Evolutionary conservation across 257 asterid genomes (phyloP), one percentile per base, ranked within the genome.

Genomic region (Striga asiatica): DNA sequence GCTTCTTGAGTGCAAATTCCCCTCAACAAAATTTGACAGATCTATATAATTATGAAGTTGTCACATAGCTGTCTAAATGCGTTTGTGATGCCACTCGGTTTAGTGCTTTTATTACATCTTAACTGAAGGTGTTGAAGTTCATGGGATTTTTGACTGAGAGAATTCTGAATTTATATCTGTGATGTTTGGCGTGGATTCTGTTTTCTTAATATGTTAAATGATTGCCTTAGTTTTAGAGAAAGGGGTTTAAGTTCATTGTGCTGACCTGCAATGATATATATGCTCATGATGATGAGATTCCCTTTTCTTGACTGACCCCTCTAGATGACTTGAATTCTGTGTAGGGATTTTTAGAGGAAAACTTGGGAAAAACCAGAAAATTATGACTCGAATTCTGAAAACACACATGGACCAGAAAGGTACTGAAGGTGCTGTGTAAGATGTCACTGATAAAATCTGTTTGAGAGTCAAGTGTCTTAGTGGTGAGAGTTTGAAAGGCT

Each of bases 71-170:
- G 18, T 28, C 23, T 48, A 10, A 37, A 61, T 47, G 25, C 32
- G 46, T 60, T 54, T n/a, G 10, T 14, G 16, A 32, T 16, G 57
- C 35, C 58, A 2, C 19, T 50, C 31, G 11, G 3, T 9, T 16
- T 19, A 3, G 21, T 47, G 57, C 48, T 34, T 42, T 19, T 3
- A 28, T 14, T n/a, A n/a, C n/a, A n/a, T n/a, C n/a, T n/a, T n/a
- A n/a, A n/a, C n/a, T n/a, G n/a, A n/a, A 22, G 60, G 22, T 41
- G 19, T 20, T 12, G 39, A 48, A 49, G 48, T 50, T 41, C 66
- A 55, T 29, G 50, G 17, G 37, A 55, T 31, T 43, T 27, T 43
- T 1, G 9, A 8, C 21, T 8, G 21, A 2, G 50, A 43, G 8
- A 16, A 16, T 43, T 6, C 18, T 54, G 50, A 45, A 41, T 50